A percentile compares a stretch with the other conserved stretches of the same genome.
phyloP scores from a whole-genome alignment of 208 protist genomes.

The Crithidia fasciculata region DNA sequence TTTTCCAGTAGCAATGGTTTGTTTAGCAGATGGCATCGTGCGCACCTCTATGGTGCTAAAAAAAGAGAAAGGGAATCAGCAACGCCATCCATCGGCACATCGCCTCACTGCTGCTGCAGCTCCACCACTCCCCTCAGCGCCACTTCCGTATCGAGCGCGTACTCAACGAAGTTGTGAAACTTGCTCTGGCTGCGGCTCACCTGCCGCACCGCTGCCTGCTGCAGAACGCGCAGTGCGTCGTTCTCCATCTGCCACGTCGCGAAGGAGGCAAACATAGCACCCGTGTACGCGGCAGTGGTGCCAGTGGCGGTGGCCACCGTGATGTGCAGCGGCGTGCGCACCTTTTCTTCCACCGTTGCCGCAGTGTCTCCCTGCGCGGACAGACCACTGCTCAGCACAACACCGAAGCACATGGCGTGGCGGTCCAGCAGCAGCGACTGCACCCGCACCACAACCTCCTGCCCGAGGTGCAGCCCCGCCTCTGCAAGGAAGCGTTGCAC shows the following conservation, averaged over 20 bases:
- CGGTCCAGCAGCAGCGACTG: conserved; percentile 73
- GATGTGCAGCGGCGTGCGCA: conserved; percentile 57
- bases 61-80: too few relatives aligned
- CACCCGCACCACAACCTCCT: conserved; percentile 43
- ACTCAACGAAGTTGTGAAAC: conserved; percentile 83
- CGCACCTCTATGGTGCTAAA: too few relatives aligned
- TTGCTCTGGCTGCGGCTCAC: conserved; percentile 82
- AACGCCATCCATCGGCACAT: too few relatives aligned
- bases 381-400: conserved; percentile 10
- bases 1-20: too few relatives aligned
- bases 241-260: conserved; percentile 62
- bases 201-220: conserved; percentile 3
- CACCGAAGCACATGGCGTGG: conserved; percentile 60
- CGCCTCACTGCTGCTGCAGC: conserved; percentile 1
- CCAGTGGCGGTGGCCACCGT: conserved; percentile 52
- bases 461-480: conserved; percentile 31
- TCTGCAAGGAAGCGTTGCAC: conserved; percentile 22
- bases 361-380: conserved; percentile 10
- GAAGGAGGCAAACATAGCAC: conserved; percentile 64
- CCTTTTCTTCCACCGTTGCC: conserved; percentile 8
- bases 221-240: conserved; percentile 32
- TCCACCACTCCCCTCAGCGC: conserved; percentile 29
- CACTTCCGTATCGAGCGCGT: conserved; percentile 18
- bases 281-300: conserved; percentile 49
- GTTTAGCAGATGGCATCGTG: too few relatives aligned